Evolutionary conservation across 2,329 filamentous ascomycete genomes (phyloP), one percentile per base, ranked within the genome.

Genomic region (Fusarium camptoceras): DNA sequence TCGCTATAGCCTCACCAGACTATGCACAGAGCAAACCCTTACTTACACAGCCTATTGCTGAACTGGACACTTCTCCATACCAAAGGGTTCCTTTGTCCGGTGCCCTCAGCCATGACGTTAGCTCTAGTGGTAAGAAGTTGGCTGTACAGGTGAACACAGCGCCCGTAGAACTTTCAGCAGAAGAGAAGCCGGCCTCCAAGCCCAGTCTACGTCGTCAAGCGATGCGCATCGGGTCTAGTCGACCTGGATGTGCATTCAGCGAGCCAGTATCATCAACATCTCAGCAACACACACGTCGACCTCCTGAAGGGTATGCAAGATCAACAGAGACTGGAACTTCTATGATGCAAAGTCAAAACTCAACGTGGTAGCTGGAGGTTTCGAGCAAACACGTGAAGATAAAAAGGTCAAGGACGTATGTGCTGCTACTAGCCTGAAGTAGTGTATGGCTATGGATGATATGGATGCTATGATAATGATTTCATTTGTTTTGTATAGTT

Each of bases 131-230:
- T 11, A 39, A 56, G 28, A 37, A 44, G 37, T 14, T 63, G 31
- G 61, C 46, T 10, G 50, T 63, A 11, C 61, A 70, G 25, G 27
- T 70, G 4, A 70, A 70, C 22, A 42, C 34, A 22, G 25, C 25
- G 9, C 66, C 66, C 11, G 49, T 70, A 5, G 67, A 70, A 8
- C 66, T 70, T 15, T 39, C 53, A 18, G 62, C 49, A 2, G 46
- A 63, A 18, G 42, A 49, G 12, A 44, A 8, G 1, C 20, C 22
- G 28, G 1, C 16, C 16, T 10, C 10, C 6, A 62, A 50, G 16
- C n/a, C 31, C 2, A 51, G 16, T 8, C 14, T 53, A 11, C 14
- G 31, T 5, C 53, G 20, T 15, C 44, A 55, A 30, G 18, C 37
- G 39, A 14, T 20, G 5, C 27, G 24, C 7, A 37, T 37, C 9